Percentiles rank a stretch among this genome's conserved stretches.
Evolutionary conservation across 768 basidiomycete genomes (phyloP).

Genomic region (Hydnum rufescens): DNA sequence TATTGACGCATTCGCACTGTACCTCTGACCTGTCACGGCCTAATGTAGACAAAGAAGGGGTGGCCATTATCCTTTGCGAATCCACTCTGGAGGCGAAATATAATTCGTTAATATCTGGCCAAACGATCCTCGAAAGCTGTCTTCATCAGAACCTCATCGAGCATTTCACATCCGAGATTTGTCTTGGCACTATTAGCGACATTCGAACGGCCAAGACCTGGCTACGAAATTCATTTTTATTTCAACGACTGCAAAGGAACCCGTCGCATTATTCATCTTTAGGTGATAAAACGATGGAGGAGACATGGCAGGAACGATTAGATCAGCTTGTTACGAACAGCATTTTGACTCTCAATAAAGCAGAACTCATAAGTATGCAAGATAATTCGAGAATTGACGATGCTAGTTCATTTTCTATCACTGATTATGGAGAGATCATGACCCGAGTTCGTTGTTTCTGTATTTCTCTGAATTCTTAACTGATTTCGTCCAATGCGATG

Average conservation of each 20-base stretch:
- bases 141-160: conserved; percentile 70
- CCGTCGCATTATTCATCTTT: conserved; percentile 52
- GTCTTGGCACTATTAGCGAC: conserved; percentile 60
- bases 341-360: conserved; percentile 36
- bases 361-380: conserved; percentile 31
- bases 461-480: background rate
- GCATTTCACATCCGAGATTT: conserved; percentile 88
- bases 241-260: conserved; percentile 68
- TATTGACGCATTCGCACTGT: background rate
- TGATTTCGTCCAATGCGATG: background rate
- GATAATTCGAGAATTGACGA: conserved; percentile 21
- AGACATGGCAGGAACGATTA: conserved; percentile 50
- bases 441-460: conserved; percentile 36
- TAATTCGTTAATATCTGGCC: conserved; percentile 42
- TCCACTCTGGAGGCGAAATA: conserved; percentile 52
- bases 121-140: conserved; percentile 65
- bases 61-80: conserved; percentile 72
- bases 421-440: conserved; percentile 72
- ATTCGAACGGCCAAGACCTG: conserved; percentile 56
- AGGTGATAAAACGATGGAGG: background rate
- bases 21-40: background rate
- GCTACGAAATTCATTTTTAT: conserved; percentile 74
- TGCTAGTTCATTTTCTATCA: conserved; percentile 34
- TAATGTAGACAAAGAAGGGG: conserved; percentile 52
- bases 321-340: conserved; percentile 57